These are phyloP conservation scores for Globisporangium cystogenes DNA, from an alignment of 352 stramenopile species.

Conservation along the genomic window DNA sequence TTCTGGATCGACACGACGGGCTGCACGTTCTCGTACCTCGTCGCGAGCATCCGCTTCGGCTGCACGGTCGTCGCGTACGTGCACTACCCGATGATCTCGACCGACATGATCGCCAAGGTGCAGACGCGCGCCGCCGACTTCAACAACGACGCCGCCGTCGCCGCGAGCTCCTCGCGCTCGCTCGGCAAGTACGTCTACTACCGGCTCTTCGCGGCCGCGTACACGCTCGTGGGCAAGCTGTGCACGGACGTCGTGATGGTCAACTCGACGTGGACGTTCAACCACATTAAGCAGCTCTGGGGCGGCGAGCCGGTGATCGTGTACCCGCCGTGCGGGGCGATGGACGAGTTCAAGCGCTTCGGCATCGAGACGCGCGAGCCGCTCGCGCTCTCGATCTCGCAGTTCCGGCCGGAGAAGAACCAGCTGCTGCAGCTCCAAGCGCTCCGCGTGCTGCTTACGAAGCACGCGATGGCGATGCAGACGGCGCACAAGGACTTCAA, in stretches of 20 bases:
- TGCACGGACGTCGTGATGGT: slow-evolving; percentile 92
- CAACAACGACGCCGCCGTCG: slow-evolving; percentile 91
- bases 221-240: slow-evolving; percentile 86
- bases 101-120: slow-evolving; percentile 97
- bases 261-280: slow-evolving; percentile 98
- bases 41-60: slow-evolving; percentile 83
- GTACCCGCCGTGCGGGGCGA: slow-evolving; percentile 95
- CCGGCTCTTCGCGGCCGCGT: slow-evolving; percentile 90
- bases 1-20: slow-evolving; percentile 98
- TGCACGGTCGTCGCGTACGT: slow-evolving; percentile 94
- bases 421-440: slow-evolving; percentile 93
- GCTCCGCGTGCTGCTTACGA: slow-evolving; percentile 63
- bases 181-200: slow-evolving; percentile 96
- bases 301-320: slow-evolving; percentile 68
- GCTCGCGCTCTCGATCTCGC: slow-evolving; percentile 93
- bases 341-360: slow-evolving; percentile 71
- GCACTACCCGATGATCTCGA: slow-evolving; percentile 99
- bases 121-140: slow-evolving; percentile 87
- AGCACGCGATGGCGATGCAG: slow-evolving; percentile 35
- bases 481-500: slow-evolving; percentile 65
- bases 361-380: slow-evolving; percentile 48
- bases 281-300: slow-evolving; percentile 95
- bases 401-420: slow-evolving; percentile 99
- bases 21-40: slow-evolving; percentile 95
- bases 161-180: slow-evolving; percentile 73